Percentiles rank a stretch among this genome's conserved stretches.
Conservation (phyloP, 305 asterid species). For the Solanum hybrid region DNA sequence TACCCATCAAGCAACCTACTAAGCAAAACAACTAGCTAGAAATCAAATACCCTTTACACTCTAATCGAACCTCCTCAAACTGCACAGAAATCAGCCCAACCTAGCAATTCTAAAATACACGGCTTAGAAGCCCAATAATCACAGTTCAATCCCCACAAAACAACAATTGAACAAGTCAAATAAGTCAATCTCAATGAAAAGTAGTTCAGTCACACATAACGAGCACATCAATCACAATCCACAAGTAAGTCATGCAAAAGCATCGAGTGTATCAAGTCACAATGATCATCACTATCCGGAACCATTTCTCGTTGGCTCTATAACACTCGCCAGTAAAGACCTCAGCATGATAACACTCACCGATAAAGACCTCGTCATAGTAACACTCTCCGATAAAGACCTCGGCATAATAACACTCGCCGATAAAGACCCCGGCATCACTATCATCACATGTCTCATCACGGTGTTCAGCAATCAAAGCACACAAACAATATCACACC, state of each 20-base stretch:
- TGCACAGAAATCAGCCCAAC: background rate
- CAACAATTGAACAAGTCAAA: background rate
- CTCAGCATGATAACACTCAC: background rate
- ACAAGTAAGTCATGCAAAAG: background rate
- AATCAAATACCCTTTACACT: background rate
- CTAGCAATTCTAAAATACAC: background rate
- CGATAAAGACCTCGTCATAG: background rate
- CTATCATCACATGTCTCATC: background rate
- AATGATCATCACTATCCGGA: no score
- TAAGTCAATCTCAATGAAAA: no score
- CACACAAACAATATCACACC: background rate
- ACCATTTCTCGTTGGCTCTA: background rate
- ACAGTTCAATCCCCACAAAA: background rate
- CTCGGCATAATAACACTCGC: background rate
- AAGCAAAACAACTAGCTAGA: no score
- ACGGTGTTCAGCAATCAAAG: background rate
- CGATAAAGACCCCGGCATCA: background rate
- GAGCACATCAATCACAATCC: background rate
- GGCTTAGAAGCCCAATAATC: background rate
- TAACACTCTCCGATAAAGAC: background rate
- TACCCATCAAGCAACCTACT: background rate
- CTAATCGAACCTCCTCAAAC: background rate
- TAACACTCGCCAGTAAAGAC: background rate
- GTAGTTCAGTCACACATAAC: background rate
- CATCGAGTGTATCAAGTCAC: background rate